Percentiles rank a stretch among this genome's conserved stretches.
These are phyloP conservation scores for Schwanniomyces pseudopolymorphus DNA, from an alignment of 805 yeast genomes.

Conservation along the genomic window DNA sequence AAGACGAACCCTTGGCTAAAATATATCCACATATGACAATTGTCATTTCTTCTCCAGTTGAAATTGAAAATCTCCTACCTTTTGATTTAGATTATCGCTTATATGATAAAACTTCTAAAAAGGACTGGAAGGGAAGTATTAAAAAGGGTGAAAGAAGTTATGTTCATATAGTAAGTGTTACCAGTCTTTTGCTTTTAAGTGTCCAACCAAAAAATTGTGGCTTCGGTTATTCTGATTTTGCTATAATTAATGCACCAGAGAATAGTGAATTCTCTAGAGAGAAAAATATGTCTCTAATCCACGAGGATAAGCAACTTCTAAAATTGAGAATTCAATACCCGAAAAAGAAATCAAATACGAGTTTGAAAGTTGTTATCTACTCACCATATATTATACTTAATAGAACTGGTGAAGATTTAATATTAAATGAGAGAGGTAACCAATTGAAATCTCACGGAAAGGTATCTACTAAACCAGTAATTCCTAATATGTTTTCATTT, in stretches of 20 bases:
- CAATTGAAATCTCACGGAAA: conserved; percentile 47
- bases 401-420: conserved; percentile 68
- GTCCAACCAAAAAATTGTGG: conserved; percentile 64
- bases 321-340: conserved; percentile 65
- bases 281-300: conserved; percentile 47
- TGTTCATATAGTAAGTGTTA: conserved; percentile 77
- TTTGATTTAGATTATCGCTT: conserved; percentile 73
- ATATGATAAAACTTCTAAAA: conserved; percentile 68
- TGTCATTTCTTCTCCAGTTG: conserved; percentile 79
- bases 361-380: conserved; percentile 66
- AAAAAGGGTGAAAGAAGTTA: conserved; percentile 65
- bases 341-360: conserved; percentile 51
- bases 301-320: conserved; percentile 66
- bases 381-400: conserved; percentile 85
- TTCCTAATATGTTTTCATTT: conserved; percentile 86
- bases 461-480: conserved; percentile 25
- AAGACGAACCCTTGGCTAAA: conserved; percentile 66
- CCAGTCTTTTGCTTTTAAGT: conserved; percentile 68
- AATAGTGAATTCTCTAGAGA: conserved; percentile 60
- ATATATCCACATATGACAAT: conserved; percentile 84
- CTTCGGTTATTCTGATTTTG: conserved; percentile 66
- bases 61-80: conserved; percentile 82
- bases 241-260: conserved; percentile 63
- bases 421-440: conserved; percentile 59
- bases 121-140: conserved; percentile 65